Evolutionary conservation across 1,139 yeast genomes (phyloP).

Genomic region (Yamadazyma oceani): DNA sequence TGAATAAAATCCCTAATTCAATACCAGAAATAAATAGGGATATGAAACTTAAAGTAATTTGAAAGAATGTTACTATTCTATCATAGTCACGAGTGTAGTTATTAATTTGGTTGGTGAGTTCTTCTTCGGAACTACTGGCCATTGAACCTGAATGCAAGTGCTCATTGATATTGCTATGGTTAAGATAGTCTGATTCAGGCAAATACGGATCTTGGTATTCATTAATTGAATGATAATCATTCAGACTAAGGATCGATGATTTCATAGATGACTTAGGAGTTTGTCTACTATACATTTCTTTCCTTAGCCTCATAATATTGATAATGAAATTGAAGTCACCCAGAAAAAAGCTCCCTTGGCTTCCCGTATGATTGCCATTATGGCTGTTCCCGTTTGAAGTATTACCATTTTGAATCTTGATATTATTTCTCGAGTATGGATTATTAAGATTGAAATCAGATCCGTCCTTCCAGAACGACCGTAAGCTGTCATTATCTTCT

Average conservation of each 20-base stretch:
- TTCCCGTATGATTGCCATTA: no score
- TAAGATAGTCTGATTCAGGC: neutral
- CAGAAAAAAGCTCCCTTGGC: neutral
- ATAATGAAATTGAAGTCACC: constrained; percentile 1
- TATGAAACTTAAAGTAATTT: constrained; percentile 31
- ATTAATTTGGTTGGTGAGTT: constrained; percentile 12
- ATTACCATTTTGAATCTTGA: constrained; percentile 2
- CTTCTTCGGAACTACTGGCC: constrained; percentile 13
- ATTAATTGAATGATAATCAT: constrained; percentile 34
- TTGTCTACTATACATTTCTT: neutral
- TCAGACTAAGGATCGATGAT: constrained; percentile 1
- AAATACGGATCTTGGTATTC: constrained; percentile 26
- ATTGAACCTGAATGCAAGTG: neutral
- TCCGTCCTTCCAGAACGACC: constrained; percentile 17
- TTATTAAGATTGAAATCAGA: constrained; percentile 3
- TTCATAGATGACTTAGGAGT: neutral
- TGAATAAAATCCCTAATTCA: constrained; percentile 43
- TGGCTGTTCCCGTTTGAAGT: no score
- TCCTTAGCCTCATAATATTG: neutral
- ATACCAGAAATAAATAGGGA: constrained; percentile 43
- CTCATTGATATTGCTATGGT: neutral
- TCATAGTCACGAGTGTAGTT: constrained; percentile 38
- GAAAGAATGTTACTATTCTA: constrained; percentile 35
- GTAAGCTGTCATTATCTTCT: constrained; percentile 19
- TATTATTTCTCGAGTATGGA: no score